Evolutionary conservation across 2,329 filamentous ascomycete genomes (phyloP).

Genomic region (Arthroderma sp.): DNA sequence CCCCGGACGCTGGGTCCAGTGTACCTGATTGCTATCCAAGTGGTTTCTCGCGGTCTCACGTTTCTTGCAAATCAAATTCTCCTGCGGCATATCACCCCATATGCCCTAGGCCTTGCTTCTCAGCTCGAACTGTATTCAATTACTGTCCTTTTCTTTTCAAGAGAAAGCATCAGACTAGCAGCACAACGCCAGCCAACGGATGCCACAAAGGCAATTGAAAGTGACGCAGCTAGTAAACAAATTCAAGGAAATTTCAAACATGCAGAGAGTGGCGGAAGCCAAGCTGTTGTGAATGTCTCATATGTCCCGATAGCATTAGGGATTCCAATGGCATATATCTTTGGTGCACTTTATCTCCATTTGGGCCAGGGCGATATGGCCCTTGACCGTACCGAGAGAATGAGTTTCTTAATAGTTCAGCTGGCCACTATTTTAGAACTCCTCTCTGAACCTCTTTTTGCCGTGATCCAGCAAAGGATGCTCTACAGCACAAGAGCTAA

Average conservation of each 20-base stretch:
- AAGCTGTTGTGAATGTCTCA: slow-evolving; percentile 77
- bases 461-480: slow-evolving; percentile 69
- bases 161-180: slow-evolving; percentile 83
- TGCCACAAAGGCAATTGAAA: slow-evolving; percentile 9
- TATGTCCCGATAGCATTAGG: slow-evolving; percentile 67
- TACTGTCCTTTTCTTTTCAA: slow-evolving; percentile 84
- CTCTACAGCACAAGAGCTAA: slow-evolving; percentile 67
- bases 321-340: slow-evolving; percentile 46
- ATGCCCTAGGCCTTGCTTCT: slow-evolving; percentile 70
- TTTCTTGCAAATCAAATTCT: slow-evolving; percentile 88
- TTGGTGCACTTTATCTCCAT: slow-evolving; percentile 58
- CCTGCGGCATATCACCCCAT: slow-evolving; percentile 74
- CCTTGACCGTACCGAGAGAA: slow-evolving; percentile 50
- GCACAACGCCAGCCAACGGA: slow-evolving; percentile 59
- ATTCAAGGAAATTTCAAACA: slow-evolving; percentile 13
- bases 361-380: slow-evolving; percentile 40
- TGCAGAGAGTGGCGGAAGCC: slow-evolving; percentile 29
- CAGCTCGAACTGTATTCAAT: slow-evolving; percentile 90
- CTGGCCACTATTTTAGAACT: slow-evolving; percentile 60
- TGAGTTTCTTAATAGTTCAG: slow-evolving; percentile 44
- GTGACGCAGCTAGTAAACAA: background rate
- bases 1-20: slow-evolving; percentile 56
- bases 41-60: slow-evolving; percentile 75
- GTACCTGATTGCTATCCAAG: slow-evolving; percentile 75
- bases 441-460: slow-evolving; percentile 76